Conservation (phyloP, 2,329 filamentous ascomycete genomes). For the Neonectria sp. region DNA sequence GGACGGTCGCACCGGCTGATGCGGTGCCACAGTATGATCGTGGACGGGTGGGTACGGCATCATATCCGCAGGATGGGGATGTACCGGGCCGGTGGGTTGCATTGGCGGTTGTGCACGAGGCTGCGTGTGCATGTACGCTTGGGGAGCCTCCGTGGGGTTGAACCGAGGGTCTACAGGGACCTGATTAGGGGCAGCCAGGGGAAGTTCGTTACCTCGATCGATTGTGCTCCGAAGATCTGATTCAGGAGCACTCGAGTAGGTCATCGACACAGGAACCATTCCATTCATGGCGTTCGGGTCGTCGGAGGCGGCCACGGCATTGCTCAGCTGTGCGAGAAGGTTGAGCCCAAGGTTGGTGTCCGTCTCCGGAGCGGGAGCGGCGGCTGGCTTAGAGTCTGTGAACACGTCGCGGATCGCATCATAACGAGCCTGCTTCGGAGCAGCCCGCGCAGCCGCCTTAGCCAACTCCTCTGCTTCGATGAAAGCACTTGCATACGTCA, state of each 20-base stretch:
- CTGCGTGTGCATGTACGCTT: slow-evolving; percentile 44
- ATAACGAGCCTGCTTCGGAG: slow-evolving; percentile 53
- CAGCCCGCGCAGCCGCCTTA: slow-evolving; percentile 43
- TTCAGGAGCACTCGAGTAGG: slow-evolving; percentile 1
- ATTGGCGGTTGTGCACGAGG: slow-evolving; percentile 43
- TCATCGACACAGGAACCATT: slow-evolving; percentile 11
- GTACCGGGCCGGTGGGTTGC: slow-evolving; percentile 42
- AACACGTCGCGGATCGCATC: slow-evolving; percentile 61
- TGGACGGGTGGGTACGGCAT: slow-evolving; percentile 48
- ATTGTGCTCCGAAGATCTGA: slow-evolving; percentile 39
- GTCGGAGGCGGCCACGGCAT: slow-evolving; percentile 48
- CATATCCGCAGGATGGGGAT: slow-evolving; percentile 41
- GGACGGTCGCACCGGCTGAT: slow-evolving; percentile 45
- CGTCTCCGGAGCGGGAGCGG: slow-evolving; percentile 44
- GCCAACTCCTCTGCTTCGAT: slow-evolving; percentile 48
- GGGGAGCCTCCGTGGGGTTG: slow-evolving; percentile 45
- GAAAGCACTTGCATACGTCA: slow-evolving; percentile 52
- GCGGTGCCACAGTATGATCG: slow-evolving; percentile 45
- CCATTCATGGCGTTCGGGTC: slow-evolving; percentile 35
- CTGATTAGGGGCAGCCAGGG: slow-evolving; percentile 40
- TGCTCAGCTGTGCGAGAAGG: slow-evolving; percentile 54
- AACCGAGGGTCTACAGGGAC: slow-evolving; percentile 44
- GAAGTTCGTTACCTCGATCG: slow-evolving; percentile 44
- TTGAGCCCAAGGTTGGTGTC: slow-evolving; percentile 49
- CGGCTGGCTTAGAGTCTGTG: slow-evolving; percentile 53